Evolutionary conservation across 2,329 filamentous ascomycete species (phyloP).

Genomic region (Hirsutella minnesotensis): DNA sequence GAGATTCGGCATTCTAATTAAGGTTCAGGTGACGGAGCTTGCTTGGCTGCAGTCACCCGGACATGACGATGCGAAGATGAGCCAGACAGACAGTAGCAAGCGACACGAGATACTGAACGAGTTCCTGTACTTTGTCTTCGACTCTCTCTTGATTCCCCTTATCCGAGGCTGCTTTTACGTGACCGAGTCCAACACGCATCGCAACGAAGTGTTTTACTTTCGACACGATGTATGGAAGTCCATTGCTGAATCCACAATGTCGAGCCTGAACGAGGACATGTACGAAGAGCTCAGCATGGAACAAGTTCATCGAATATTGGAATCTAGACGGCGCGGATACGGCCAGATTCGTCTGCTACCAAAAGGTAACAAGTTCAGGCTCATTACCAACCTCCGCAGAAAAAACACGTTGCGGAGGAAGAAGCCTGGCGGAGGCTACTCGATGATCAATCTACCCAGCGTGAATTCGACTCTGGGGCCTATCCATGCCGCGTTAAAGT

Average conservation of each 20-base stretch:
- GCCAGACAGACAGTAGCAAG: constrained; percentile 61
- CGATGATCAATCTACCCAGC: constrained; percentile 43
- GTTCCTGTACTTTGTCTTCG: constrained; percentile 84
- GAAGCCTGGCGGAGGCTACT: constrained; percentile 38
- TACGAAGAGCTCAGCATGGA: constrained; percentile 62
- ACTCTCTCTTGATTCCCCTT: constrained; percentile 80
- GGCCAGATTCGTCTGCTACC: constrained; percentile 74
- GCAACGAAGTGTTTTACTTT: constrained; percentile 82
- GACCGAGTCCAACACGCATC: constrained; percentile 74
- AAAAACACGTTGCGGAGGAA: constrained; percentile 24
- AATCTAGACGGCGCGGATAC: constrained; percentile 56
- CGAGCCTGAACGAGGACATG: constrained; percentile 55
- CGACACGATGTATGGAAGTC: constrained; percentile 84
- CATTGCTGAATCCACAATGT: constrained; percentile 62
- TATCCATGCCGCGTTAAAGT: constrained; percentile 63
- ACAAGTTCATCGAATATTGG: constrained; percentile 45
- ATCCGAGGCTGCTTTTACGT: constrained; percentile 85
- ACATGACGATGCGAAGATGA: constrained; percentile 41
- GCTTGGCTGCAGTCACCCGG: constrained; percentile 58
- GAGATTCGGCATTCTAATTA: not conserved
- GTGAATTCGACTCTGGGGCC: constrained; percentile 50
- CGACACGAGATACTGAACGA: constrained; percentile 70
- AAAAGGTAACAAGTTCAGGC: constrained; percentile 63
- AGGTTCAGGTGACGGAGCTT: constrained; percentile 48
- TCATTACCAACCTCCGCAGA: constrained; percentile 77